Evolutionary conservation across 2,329 filamentous ascomycete species (phyloP), one percentile per base, ranked within the genome.

Genomic region (Clarireedia sp.): DNA sequence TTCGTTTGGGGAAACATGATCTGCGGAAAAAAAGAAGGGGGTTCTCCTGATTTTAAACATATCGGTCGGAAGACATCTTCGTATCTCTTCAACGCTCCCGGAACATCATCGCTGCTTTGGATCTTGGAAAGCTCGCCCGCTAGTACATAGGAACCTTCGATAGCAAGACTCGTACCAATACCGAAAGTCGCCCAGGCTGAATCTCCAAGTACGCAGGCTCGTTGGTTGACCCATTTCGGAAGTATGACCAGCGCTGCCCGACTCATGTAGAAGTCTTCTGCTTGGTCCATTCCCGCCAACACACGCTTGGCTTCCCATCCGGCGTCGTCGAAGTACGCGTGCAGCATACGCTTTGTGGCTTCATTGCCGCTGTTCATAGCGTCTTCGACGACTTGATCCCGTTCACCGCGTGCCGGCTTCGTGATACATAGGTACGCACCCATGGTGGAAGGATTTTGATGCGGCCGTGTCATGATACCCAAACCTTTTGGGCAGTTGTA

Each of bases 161-260:
- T 62, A 0, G 72, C 71, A 3, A 68, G 61, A 8, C 68, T 70
- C 4, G 72, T 75, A 6, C 74, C 74, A 51, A 68, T 67, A 0
- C 75, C 75, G 1, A 72, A 74, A 14, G 70, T 66, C 5, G 69
- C 69, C 56, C 72, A 75, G 2, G 68, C 79, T 2, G 78, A 78
- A 64, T 83, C 80, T 3, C 80, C 80, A 2, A 82, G 67, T 2
- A 83, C 66, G 3, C 81, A 70, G 16, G 61, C 60, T 5, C 64
- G 60, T 3, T 80, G 71, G 19, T 61, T 67, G 26, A 55, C 67
- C 69, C 75, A 3, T 74, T 71, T 58, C 0, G 69, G 63, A 45
- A 72, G 45, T 37, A 70, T 71, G 29, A 80, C 69, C 17, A 72
- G 70, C 0, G 66, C 69, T 19, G 75, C 60, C 8, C 69, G 64